Conservation (phyloP, 164 flowering plant genomes). For the Kingdonia uniflora region DNA sequence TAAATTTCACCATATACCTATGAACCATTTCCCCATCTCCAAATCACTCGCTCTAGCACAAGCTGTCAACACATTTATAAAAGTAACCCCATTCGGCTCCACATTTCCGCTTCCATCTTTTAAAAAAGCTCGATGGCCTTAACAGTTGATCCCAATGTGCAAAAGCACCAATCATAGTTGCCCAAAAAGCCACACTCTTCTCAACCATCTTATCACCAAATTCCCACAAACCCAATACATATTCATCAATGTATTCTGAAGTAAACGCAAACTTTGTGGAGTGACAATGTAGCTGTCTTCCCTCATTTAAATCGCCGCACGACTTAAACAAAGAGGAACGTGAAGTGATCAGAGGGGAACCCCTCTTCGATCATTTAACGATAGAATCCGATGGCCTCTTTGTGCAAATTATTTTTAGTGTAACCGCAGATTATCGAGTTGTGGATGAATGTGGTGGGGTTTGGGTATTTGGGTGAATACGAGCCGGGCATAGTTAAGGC, state of each 20-base stretch:
- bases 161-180: slow-evolving; percentile 30
- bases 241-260: slow-evolving; percentile 28
- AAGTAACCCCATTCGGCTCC: slow-evolving; percentile 24
- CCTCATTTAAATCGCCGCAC: slow-evolving; percentile 17
- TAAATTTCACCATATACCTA: slow-evolving; percentile 12
- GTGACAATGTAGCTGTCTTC: slow-evolving; percentile 26
- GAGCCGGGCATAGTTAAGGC: slow-evolving; percentile 20
- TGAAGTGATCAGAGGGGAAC: slow-evolving; percentile 21
- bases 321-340: slow-evolving; percentile 30
- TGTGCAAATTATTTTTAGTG: slow-evolving; percentile 17
- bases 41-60: slow-evolving; percentile 23
- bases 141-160: slow-evolving; percentile 15
- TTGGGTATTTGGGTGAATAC: slow-evolving; percentile 25
- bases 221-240: slow-evolving; percentile 25
- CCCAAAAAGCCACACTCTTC: slow-evolving; percentile 27
- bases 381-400: slow-evolving; percentile 20
- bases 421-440: slow-evolving; percentile 31
- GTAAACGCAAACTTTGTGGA: slow-evolving; percentile 24
- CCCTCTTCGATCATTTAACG: slow-evolving; percentile 16
- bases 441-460: slow-evolving; percentile 20
- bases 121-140: slow-evolving; percentile 22
- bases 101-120: slow-evolving; percentile 19
- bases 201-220: slow-evolving; percentile 22
- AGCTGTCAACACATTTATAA: slow-evolving; percentile 26
- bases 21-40: slow-evolving; percentile 24